These are phyloP conservation scores for Boletales sp. DNA, from an alignment of 768 basidiomycete genomes.

Conservation along the genomic window DNA sequence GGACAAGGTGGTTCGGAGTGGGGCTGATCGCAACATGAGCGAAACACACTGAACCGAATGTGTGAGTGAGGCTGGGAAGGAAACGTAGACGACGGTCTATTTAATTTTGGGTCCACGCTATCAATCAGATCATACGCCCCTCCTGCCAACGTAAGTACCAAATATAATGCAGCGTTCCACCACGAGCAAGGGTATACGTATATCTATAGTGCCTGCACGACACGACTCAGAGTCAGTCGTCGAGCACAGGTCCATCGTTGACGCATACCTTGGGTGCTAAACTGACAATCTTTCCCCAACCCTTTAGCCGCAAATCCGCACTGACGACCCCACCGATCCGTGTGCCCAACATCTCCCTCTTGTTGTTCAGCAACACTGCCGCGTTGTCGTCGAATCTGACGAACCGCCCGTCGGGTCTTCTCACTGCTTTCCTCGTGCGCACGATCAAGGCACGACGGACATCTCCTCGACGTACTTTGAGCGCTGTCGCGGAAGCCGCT, in stretches of 20 bases:
- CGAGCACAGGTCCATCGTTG: background rate
- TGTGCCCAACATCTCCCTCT: constrained; percentile 93
- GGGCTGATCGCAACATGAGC: constrained; percentile 12
- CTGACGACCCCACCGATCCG: constrained; percentile 93
- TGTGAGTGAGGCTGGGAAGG: background rate
- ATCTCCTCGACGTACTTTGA: constrained; percentile 91
- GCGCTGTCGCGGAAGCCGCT: constrained; percentile 67
- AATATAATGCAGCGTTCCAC: too few species aligned
- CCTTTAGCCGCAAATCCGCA: constrained; percentile 84
- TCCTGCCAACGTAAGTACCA: too few species aligned
- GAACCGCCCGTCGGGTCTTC: constrained; percentile 82
- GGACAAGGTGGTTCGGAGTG: constrained; percentile 2
- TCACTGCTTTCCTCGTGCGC: constrained; percentile 82
- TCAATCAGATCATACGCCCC: too few species aligned
- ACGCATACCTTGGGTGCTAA: constrained; percentile 78
- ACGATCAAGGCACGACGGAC: constrained; percentile 96
- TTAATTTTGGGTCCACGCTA: too few species aligned
- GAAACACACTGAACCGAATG: background rate
- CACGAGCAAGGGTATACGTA: too few species aligned
- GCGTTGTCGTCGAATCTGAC: constrained; percentile 97
- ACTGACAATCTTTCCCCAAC: constrained; percentile 93
- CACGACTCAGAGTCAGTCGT: too few species aligned
- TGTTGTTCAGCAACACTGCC: constrained; percentile 90
- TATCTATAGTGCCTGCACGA: too few species aligned
- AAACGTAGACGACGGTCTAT: background rate